Percentiles rank a stretch among this genome's conserved stretches.
phyloP scores from a whole-genome alignment of 768 basidiomycete species.

The Panaeolus papilionaceus region DNA sequence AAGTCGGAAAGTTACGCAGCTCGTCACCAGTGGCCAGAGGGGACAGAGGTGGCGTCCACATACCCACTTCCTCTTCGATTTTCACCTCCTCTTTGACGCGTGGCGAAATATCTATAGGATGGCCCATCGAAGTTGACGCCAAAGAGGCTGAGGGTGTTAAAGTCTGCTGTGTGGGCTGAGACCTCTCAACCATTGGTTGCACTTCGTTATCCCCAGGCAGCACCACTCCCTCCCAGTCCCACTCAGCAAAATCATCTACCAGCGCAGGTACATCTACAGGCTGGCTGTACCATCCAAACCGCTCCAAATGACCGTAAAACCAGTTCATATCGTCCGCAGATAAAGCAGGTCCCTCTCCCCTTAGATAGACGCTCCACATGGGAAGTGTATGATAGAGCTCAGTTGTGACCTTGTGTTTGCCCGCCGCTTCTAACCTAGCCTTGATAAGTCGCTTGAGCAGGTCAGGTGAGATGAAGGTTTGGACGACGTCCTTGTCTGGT shows the following conservation, averaged over 20 bases:
- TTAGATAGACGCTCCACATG: conserved; percentile 12
- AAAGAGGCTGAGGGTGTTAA: background rate
- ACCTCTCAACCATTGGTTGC: background rate
- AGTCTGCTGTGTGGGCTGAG: background rate
- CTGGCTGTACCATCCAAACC: conserved; percentile 14
- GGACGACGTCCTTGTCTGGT: background rate
- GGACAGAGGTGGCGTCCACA: background rate
- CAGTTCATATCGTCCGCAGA: conserved; percentile 15
- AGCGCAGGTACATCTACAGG: conserved; percentile 18
- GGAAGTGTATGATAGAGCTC: conserved; percentile 8
- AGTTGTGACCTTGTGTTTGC: background rate
- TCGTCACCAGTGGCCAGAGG: background rate
- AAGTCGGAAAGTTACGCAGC: background rate
- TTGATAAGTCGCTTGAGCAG: background rate
- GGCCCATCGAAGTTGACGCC: background rate
- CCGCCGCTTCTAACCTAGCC: conserved; percentile 5
- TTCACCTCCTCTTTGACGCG: background rate
- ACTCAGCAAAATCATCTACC: conserved; percentile 15
- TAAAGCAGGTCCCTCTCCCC: conserved; percentile 7
- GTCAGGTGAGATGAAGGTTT: conserved; percentile 12
- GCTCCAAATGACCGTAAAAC: conserved; percentile 16
- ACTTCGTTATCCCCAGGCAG: background rate
- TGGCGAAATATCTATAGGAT: background rate
- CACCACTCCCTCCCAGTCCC: conserved; percentile 16
- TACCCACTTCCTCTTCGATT: background rate